phyloP scores from a whole-genome alignment of 768 basidiomycete species.

The Pholiota conissans region DNA sequence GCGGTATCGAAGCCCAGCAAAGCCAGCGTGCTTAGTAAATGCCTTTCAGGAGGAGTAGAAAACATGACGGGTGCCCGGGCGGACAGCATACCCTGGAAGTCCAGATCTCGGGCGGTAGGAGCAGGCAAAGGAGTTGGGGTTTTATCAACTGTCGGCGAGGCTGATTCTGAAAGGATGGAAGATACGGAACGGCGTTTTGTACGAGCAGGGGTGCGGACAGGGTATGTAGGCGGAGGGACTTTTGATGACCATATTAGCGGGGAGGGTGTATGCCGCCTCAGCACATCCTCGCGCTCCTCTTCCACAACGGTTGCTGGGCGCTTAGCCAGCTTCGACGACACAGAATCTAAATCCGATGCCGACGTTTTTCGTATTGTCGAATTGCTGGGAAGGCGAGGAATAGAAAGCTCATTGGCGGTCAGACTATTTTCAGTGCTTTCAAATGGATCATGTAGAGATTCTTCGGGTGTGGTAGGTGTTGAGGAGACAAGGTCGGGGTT shows the following conservation, averaged over 20 bases:
- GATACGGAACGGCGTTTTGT: conserved; percentile 97
- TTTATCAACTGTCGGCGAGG: conserved; percentile 52
- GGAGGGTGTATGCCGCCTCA: conserved; percentile 21
- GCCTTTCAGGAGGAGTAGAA: conserved; percentile 77
- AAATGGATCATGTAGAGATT: conserved; percentile 45
- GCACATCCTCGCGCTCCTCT: conserved; percentile 38
- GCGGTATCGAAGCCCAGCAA: conserved; percentile 87
- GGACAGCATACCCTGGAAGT: conserved; percentile 63
- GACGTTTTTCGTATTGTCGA: conserved; percentile 55
- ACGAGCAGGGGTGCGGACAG: conserved; percentile 86
- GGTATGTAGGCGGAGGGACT: conserved; percentile 60
- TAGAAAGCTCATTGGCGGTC: conserved; percentile 16
- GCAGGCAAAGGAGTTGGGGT: conserved; percentile 32
- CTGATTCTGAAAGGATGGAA: conserved; percentile 72
- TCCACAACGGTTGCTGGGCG: conserved; percentile 54
- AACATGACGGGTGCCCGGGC: conserved; percentile 82
- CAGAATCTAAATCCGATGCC: conserved; percentile 32
- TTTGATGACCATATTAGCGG: conserved; percentile 33
- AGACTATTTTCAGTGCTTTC: conserved; percentile 26
- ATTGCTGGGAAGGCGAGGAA: conserved; percentile 57
- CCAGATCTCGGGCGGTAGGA: conserved; percentile 44
- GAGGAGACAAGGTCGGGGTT: conserved; percentile 41
- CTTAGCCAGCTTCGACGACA: conserved; percentile 33
- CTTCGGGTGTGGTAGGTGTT: conserved; percentile 59
- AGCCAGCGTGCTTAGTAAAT: conserved; percentile 74